These are phyloP conservation scores for Lasiosphaeria miniovina DNA, from an alignment of 495 filamentous ascomycete genomes.

Conservation along the genomic window DNA sequence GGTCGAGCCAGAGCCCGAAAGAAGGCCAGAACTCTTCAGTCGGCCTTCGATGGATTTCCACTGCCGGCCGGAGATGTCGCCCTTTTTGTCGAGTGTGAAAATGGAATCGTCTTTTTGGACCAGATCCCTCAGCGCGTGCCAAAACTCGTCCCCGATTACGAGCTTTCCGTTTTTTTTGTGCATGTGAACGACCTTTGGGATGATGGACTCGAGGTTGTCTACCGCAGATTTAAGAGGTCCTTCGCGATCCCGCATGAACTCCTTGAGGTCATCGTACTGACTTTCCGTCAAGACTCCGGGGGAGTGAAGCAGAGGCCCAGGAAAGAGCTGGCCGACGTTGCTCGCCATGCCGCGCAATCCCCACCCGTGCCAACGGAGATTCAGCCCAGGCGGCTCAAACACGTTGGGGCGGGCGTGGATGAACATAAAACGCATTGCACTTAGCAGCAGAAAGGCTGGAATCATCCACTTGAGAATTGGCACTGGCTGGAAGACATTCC, in stretches of 20 bases:
- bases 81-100: conserved; percentile 28
- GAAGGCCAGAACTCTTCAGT: conserved; percentile 15
- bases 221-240: conserved; percentile 19
- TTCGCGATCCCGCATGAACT: conserved; percentile 13
- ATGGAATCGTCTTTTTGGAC: conserved; percentile 33
- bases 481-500: too few relatives aligned
- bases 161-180: conserved; percentile 36
- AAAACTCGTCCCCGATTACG: conserved; percentile 52
- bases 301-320: conserved; percentile 12
- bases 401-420: conserved; percentile 6
- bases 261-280: conserved; percentile 24
- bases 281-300: conserved; percentile 18
- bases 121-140: conserved; percentile 46
- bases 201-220: conserved; percentile 28
- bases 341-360: conserved; percentile 11
- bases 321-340: conserved; percentile 24
- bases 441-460: conserved; percentile 7
- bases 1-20: too few relatives aligned
- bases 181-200: conserved; percentile 37
- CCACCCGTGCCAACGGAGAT: conserved; percentile 21
- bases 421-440: conserved; percentile 2
- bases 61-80: conserved; percentile 31
- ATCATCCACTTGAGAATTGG: neutral
- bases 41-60: conserved; percentile 38
- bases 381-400: neutral